Percentiles rank a stretch among this genome's conserved stretches.
Conservation (phyloP, 352 stramenopile genomes). For the Globisporangium orthogonon region DNA sequence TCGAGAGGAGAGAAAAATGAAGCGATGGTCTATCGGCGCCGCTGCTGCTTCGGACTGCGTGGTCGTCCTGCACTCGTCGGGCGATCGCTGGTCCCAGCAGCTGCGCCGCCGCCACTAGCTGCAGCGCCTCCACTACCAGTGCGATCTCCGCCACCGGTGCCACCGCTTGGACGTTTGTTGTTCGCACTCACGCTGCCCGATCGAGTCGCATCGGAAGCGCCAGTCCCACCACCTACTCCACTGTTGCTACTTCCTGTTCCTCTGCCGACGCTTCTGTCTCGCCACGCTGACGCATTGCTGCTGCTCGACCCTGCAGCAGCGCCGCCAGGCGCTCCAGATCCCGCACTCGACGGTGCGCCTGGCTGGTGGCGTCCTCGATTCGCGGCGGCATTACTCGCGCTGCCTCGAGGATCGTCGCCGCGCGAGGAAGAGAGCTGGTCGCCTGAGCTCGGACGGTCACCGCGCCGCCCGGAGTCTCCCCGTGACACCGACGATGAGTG, state of each 20-base stretch:
- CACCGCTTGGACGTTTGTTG: slow-evolving; percentile 9
- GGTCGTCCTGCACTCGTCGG: slow-evolving; percentile 19
- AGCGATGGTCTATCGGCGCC: slow-evolving; percentile 24
- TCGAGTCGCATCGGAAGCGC: slow-evolving; percentile 6
- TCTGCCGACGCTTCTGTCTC: slow-evolving; percentile 34
- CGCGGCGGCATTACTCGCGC: not conserved
- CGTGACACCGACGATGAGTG: slow-evolving; percentile 26
- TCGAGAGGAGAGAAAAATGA: not conserved
- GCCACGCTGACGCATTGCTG: slow-evolving; percentile 17
- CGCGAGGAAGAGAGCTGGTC: slow-evolving; percentile 16
- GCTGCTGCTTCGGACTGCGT: slow-evolving; percentile 44
- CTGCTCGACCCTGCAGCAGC: not conserved
- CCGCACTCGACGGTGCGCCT: not conserved
- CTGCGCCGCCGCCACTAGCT: not conserved
- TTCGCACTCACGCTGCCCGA: slow-evolving; percentile 4
- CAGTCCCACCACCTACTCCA: not conserved
- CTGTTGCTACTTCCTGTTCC: not conserved
- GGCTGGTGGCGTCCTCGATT: slow-evolving; percentile 3
- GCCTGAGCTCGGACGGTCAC: slow-evolving; percentile 28
- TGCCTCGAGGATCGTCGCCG: slow-evolving; percentile 6
- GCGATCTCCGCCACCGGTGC: not conserved
- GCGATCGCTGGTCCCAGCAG: slow-evolving; percentile 4
- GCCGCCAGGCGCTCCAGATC: not conserved
- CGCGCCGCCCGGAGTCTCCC: slow-evolving; percentile 31
- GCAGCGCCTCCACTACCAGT: not conserved